phyloP scores from a whole-genome alignment of 768 basidiomycete genomes.

The Phlegmacium glaucopus region DNA sequence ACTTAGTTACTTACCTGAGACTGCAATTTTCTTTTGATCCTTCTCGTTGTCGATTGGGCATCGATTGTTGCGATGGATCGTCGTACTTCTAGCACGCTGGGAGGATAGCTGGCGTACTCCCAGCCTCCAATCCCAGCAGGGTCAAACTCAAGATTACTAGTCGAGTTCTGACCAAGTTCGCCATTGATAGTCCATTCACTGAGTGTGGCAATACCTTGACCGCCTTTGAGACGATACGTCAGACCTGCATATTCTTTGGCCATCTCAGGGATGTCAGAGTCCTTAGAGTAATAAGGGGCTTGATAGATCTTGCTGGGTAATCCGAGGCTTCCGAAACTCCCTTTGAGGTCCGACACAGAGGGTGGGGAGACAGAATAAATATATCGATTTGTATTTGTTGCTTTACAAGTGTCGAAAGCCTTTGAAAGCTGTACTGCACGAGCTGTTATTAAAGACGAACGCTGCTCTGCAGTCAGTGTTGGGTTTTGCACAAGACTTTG shows the following conservation, averaged over 20 bases:
- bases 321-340: constrained; percentile 41
- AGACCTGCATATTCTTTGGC: constrained; percentile 79
- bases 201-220: constrained; percentile 50
- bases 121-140: constrained; percentile 53
- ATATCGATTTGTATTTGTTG: constrained; percentile 36
- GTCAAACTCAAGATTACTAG: constrained; percentile 13
- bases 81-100: constrained; percentile 51
- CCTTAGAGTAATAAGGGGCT: constrained; percentile 77
- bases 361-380: constrained; percentile 52
- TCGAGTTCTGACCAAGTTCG: not conserved
- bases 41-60: constrained; percentile 13
- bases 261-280: constrained; percentile 62
- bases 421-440: constrained; percentile 26
- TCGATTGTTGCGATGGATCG: constrained; percentile 46
- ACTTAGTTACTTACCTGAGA: constrained; percentile 47
- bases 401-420: constrained; percentile 25
- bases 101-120: constrained; percentile 78
- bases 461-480: constrained; percentile 8
- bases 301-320: constrained; percentile 65
- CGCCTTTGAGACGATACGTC: constrained; percentile 67
- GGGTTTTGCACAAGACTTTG: not conserved
- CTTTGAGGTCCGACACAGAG: constrained; percentile 40
- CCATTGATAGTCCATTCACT: constrained; percentile 49
- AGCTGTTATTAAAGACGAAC: constrained; percentile 15
- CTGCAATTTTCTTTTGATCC: constrained; percentile 19